Conservation (phyloP, 2,329 filamentous ascomycete genomes). For the Torrubiellomyces zombiae region DNA sequence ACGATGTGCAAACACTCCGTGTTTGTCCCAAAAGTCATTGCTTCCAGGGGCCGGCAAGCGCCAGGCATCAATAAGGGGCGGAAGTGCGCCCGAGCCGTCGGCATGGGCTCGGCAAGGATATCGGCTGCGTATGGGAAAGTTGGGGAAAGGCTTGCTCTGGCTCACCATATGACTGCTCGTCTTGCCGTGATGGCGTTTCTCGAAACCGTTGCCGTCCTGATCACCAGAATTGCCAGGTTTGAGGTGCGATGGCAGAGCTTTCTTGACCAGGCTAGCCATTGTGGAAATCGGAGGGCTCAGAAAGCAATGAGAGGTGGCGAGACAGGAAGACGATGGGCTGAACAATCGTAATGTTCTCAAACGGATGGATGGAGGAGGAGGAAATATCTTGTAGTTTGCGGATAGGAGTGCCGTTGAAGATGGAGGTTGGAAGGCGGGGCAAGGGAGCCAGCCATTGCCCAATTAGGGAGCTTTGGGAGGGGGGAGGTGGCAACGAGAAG, state of each 20-base stretch:
- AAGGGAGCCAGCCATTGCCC: background rate
- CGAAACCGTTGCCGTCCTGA: conserved; percentile 30
- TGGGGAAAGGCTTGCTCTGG: conserved; percentile 11
- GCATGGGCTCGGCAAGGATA: background rate
- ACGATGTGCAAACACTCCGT: too few species aligned
- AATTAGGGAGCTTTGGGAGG: conserved; percentile 52
- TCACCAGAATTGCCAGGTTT: conserved; percentile 39
- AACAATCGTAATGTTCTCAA: background rate
- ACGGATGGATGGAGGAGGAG: too few species aligned
- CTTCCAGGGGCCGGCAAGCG: too few species aligned
- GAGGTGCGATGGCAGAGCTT: conserved; percentile 70
- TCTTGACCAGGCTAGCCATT: conserved; percentile 58
- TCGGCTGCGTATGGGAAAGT: background rate
- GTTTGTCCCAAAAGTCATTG: too few species aligned
- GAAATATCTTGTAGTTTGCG: too few species aligned
- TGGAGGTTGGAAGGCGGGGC: background rate
- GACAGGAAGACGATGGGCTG: background rate
- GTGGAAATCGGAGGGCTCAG: conserved; percentile 9
- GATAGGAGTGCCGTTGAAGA: background rate
- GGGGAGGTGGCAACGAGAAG: too few species aligned
- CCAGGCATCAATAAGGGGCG: too few species aligned
- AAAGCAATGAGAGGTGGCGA: background rate
- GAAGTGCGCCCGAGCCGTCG: too few species aligned
- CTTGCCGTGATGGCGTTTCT: conserved; percentile 64
- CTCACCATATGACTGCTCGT: conserved; percentile 73